These are phyloP conservation scores for Plantago elongata DNA, from an alignment of 257 asterid species.

Conservation along the genomic window DNA sequence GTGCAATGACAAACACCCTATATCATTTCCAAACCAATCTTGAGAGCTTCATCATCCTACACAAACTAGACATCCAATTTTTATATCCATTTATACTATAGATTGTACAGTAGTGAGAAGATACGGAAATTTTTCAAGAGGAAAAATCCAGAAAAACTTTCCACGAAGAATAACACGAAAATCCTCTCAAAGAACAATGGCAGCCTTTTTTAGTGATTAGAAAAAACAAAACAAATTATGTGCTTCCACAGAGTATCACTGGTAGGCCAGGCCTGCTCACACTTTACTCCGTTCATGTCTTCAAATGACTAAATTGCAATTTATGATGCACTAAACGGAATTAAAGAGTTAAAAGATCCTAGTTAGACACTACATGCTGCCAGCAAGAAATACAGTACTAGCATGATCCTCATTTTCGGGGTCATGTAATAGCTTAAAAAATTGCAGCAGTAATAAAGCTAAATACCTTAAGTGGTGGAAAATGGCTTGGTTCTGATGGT, in stretches of 20 bases:
- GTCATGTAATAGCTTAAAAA: too few relatives aligned
- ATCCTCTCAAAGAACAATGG: neutral
- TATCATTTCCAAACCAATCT: neutral
- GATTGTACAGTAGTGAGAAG: neutral
- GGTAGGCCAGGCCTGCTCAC: neutral
- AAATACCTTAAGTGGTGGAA: slow-evolving; percentile 86
- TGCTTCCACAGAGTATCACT: neutral
- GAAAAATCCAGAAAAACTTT: too few relatives aligned
- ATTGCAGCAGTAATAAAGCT: neutral
- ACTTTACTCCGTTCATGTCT: neutral
- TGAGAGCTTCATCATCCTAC: neutral
- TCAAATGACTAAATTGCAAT: neutral
- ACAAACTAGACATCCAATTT: neutral
- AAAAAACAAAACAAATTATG: neutral
- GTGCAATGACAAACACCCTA: neutral
- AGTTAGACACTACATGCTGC: neutral
- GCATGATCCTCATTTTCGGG: too few relatives aligned
- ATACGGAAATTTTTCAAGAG: too few relatives aligned
- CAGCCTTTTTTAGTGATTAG: neutral
- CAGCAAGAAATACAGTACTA: neutral
- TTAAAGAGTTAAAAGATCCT: neutral
- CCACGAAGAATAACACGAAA: too few relatives aligned
- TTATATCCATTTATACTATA: neutral
- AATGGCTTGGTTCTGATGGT: slow-evolving; percentile 74
- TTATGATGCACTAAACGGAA: neutral